Evolutionary conservation across 2,329 filamentous ascomycete species (phyloP).

Genomic region (Alternaria viburni): DNA sequence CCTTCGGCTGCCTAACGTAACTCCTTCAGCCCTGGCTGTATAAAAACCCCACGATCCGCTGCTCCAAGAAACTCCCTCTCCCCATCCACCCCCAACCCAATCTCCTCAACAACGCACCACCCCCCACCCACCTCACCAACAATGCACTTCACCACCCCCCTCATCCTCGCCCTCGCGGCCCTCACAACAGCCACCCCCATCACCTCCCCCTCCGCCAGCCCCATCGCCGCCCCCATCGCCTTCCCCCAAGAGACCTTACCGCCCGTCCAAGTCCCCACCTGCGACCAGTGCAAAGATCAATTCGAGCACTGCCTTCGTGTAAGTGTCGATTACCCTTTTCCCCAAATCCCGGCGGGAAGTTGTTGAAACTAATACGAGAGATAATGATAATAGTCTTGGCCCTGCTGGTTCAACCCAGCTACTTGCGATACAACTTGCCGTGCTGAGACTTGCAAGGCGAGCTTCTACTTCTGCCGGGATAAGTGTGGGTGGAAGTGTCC

Average conservation of each 20-base stretch:
- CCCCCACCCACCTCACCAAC: not conserved
- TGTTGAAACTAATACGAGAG: not conserved
- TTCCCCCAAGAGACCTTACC: not conserved
- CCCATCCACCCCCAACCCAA: not conserved
- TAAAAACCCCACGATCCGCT: not conserved
- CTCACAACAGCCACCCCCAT: not conserved
- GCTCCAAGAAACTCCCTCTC: not conserved
- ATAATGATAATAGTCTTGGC: not conserved
- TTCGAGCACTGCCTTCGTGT: not conserved
- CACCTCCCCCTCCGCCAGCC: not conserved
- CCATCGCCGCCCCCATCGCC: not conserved
- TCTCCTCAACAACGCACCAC: not conserved
- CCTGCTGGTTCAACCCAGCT: not conserved
- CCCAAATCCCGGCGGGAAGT: too few relatives aligned
- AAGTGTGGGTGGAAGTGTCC: constrained; percentile 13
- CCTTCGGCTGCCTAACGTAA: not conserved
- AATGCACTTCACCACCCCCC: not conserved
- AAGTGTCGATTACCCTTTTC: not conserved
- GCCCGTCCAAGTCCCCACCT: not conserved
- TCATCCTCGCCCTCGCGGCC: not conserved
- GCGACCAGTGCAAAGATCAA: not conserved
- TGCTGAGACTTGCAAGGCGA: not conserved
- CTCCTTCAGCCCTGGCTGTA: not conserved
- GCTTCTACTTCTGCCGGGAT: constrained; percentile 16
- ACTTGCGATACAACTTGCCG: not conserved